These are phyloP conservation scores for Ilyonectria mors-panacis DNA, from an alignment of 2,329 filamentous ascomycete genomes.

Conservation along the genomic window DNA sequence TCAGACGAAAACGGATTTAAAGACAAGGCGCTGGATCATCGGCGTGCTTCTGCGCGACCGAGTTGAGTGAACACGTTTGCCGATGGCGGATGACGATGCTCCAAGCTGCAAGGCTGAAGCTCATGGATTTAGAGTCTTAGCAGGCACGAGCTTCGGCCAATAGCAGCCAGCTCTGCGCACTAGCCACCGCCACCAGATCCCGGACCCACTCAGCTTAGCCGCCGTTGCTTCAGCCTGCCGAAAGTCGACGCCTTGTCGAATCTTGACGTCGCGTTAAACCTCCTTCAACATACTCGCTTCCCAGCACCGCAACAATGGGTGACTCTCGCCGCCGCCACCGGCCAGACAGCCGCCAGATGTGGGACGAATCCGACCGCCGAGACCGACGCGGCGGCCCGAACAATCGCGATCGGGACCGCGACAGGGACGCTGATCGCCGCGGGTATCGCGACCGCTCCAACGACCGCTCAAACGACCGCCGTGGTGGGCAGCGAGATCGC, in stretches of 20 bases:
- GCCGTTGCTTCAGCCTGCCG: constrained; percentile 38
- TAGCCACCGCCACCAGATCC: constrained; percentile 41
- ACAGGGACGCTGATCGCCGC: constrained; percentile 51
- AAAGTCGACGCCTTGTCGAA: constrained; percentile 22
- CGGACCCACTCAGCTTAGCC: background rate
- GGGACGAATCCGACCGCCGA: constrained; percentile 68
- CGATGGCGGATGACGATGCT: constrained; percentile 35
- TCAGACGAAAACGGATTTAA: background rate
- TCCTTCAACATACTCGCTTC: constrained; percentile 1
- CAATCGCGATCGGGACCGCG: constrained; percentile 48
- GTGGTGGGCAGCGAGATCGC: constrained; percentile 52
- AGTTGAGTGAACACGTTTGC: constrained; percentile 46
- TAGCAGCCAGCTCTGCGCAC: constrained; percentile 13
- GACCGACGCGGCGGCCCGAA: constrained; percentile 48
- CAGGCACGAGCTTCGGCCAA: constrained; percentile 44
- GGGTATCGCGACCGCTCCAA: constrained; percentile 53
- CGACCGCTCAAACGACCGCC: constrained; percentile 54
- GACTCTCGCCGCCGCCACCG: constrained; percentile 54
- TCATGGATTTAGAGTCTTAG: constrained; percentile 17
- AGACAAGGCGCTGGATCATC: constrained; percentile 29
- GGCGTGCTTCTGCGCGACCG: constrained; percentile 19
- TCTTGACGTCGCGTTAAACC: background rate
- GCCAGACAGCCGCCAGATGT: constrained; percentile 72
- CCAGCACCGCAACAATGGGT: constrained; percentile 45
- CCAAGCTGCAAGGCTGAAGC: constrained; percentile 45